Base-by-base conservation (phyloP, 1,284 basidiomycete genomes). In the Serendipita sp. region DNA sequence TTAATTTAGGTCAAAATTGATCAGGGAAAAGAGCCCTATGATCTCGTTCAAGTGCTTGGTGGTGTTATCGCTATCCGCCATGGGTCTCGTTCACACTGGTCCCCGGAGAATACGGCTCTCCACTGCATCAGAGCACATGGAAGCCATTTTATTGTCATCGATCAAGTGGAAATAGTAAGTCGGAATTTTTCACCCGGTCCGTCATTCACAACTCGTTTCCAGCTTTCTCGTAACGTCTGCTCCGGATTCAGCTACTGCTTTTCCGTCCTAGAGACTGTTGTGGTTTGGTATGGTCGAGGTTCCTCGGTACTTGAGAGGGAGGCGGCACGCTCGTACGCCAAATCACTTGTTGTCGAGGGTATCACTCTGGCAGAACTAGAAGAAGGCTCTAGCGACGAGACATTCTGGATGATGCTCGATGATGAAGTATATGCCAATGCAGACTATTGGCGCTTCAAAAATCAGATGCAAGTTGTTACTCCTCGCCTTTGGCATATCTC, bases 361-460 rank as follows among this genome's bases (percentile, higher is more conserved):
- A 71, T 80, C 5, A 82, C 85, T 64, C 76, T 88, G 4, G 67
- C 70, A 2, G 85, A 90, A 69, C 81, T 81, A n/a, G 78, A 81
- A 67, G 78, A 78, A 61, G 78, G 79, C 30, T 72, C 73, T 43
- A 72, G 78, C 30, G 84, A 88, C 63, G 85, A 88, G 63, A 82
- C 89, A 79, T 89, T 91, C 69, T 88, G 88, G 85, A 83, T 87
- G 81, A 79, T 87, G 53, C 75, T 91, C 8, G 88, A 88, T 6
- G 80, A 87, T 26, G 81, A 82, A 0, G 78, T 78, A 1, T 88
- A 83, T 69, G 87, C 87, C 2, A 82, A 79, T 53, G 88, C 88
- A 1, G 81, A 88, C 67, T 85, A 90, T 70, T 91, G 88, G 88
- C 79, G 72, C 67, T 91, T 85, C 84, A 78, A 83, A 67, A 72